These are phyloP conservation scores for Xenosphaeropsis pyriputrescens DNA, from an alignment of 2,329 filamentous ascomycete genomes.

Conservation along the genomic window DNA sequence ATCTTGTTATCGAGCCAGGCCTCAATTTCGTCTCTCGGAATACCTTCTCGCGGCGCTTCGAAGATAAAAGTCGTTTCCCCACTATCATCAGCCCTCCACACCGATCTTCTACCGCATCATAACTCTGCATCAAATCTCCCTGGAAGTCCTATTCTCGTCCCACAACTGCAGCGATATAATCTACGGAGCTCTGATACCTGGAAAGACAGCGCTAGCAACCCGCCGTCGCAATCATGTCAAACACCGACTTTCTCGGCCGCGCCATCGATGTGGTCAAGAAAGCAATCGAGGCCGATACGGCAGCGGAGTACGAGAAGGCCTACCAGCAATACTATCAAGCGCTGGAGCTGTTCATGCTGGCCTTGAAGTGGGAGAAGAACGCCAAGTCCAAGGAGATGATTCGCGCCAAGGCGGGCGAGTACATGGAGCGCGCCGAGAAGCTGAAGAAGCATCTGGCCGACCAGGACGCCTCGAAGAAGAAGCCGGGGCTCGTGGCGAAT, in stretches of 20 bases:
- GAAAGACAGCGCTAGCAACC: too few species aligned
- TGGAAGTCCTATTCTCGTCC: too few species aligned
- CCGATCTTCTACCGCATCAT: too few species aligned
- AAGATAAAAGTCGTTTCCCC: neutral
- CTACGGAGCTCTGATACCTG: too few species aligned
- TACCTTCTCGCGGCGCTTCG: too few species aligned
- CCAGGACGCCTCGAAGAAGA: constrained; percentile 52
- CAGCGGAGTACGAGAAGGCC: constrained; percentile 91
- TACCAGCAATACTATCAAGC: constrained; percentile 93
- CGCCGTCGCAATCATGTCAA: constrained; percentile 49
- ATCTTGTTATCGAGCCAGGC: too few species aligned
- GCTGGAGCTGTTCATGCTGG: constrained; percentile 96
- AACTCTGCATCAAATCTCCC: too few species aligned
- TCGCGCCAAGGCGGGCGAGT: constrained; percentile 83
- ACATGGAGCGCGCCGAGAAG: constrained; percentile 98
- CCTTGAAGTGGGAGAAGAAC: constrained; percentile 99
- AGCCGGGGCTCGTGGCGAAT: constrained; percentile 58
- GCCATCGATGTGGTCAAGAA: constrained; percentile 96
- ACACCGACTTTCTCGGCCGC: constrained; percentile 91
- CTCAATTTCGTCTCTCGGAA: too few species aligned
- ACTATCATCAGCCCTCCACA: neutral
- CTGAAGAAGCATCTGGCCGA: constrained; percentile 81
- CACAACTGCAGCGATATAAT: too few species aligned
- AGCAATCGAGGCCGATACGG: constrained; percentile 91
- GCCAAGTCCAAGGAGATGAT: constrained; percentile 95